Evolutionary conservation across 1,284 basidiomycete genomes (phyloP).

Genomic region (Ganoderma resinaceum): DNA sequence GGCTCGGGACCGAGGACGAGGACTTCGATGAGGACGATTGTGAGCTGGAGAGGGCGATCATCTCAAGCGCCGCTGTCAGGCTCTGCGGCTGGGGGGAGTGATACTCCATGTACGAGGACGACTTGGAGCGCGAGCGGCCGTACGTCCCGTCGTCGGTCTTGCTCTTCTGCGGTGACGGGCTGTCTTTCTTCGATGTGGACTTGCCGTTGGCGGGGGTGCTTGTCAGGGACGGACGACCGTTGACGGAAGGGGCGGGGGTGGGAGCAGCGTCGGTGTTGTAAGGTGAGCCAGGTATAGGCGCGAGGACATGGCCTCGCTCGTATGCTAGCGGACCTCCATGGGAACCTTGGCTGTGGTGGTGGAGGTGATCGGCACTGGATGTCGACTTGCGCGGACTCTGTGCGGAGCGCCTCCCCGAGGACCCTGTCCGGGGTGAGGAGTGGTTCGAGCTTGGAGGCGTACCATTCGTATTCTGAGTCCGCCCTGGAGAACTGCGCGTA

Average conservation of each 20-base stretch:
- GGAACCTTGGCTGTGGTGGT: slow-evolving; percentile 27
- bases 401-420: slow-evolving; percentile 28
- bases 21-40: slow-evolving; percentile 23
- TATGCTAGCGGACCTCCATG: slow-evolving; percentile 39
- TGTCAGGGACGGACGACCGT: slow-evolving; percentile 29
- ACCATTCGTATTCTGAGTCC: slow-evolving; percentile 30
- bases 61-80: slow-evolving; percentile 49
- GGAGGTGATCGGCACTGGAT: slow-evolving; percentile 29
- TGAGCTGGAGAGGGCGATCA: slow-evolving; percentile 38
- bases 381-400: slow-evolving; percentile 24
- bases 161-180: slow-evolving; percentile 32
- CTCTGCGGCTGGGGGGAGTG: slow-evolving; percentile 45
- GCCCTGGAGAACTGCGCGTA: slow-evolving; percentile 40
- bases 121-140: slow-evolving; percentile 52
- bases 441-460: slow-evolving; percentile 28
- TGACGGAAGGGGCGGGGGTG: slow-evolving; percentile 45
- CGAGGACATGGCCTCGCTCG: slow-evolving; percentile 49
- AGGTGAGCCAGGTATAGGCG: slow-evolving; percentile 69
- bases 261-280: slow-evolving; percentile 59
- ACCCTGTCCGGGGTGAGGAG: slow-evolving; percentile 19
- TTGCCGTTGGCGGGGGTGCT: slow-evolving; percentile 25
- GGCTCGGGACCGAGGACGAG: slow-evolving; percentile 15
- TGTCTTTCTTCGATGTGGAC: slow-evolving; percentile 39
- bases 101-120: slow-evolving; percentile 50
- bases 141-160: slow-evolving; percentile 39